Conservation (phyloP, 139 green algal genomes). For the Trebouxia sp. region DNA sequence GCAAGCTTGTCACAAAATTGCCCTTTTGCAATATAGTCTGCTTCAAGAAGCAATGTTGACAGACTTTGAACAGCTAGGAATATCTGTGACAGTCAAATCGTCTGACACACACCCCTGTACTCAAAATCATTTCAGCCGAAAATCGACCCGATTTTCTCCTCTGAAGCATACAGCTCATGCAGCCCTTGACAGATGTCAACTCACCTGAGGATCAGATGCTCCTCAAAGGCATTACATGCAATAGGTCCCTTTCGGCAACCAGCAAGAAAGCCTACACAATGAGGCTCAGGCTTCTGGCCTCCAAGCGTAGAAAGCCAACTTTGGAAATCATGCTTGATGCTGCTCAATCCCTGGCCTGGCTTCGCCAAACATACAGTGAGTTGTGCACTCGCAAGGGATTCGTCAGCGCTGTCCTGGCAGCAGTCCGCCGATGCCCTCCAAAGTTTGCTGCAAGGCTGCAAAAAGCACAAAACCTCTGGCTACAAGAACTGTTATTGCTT, state of each 20-base stretch:
- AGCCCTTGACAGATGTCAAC: constrained; percentile 21
- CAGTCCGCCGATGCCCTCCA: constrained; percentile 1
- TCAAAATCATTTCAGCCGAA: constrained; percentile 11
- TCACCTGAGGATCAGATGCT: constrained; percentile 20
- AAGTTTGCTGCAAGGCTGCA: constrained; percentile 1
- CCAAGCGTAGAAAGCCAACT: constrained; percentile 15
- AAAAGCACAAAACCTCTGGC: constrained; percentile 9
- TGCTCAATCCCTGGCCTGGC: constrained; percentile 13
- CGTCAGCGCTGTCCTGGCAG: constrained; percentile 16
- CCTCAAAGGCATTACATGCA: constrained; percentile 12
- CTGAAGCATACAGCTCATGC: constrained; percentile 19
- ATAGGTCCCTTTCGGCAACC: constrained; percentile 23
- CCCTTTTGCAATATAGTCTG: constrained; percentile 18
- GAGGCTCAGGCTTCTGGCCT: constrained; percentile 18
- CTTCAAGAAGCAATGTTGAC: constrained; percentile 20
- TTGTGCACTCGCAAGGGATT: constrained; percentile 18
- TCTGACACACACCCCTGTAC: constrained; percentile 1
- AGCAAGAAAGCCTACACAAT: constrained; percentile 23
- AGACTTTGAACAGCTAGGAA: constrained; percentile 7
- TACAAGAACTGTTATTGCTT: constrained; percentile 23
- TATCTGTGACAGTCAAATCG: constrained; percentile 20
- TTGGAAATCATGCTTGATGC: constrained; percentile 20
- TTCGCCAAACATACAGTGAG: constrained; percentile 10
- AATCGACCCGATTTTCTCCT: constrained; percentile 15
- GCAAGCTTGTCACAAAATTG: constrained; percentile 23